phyloP scores from a whole-genome alignment of 768 basidiomycete species.

The Strobilomyces echinocephalus region DNA sequence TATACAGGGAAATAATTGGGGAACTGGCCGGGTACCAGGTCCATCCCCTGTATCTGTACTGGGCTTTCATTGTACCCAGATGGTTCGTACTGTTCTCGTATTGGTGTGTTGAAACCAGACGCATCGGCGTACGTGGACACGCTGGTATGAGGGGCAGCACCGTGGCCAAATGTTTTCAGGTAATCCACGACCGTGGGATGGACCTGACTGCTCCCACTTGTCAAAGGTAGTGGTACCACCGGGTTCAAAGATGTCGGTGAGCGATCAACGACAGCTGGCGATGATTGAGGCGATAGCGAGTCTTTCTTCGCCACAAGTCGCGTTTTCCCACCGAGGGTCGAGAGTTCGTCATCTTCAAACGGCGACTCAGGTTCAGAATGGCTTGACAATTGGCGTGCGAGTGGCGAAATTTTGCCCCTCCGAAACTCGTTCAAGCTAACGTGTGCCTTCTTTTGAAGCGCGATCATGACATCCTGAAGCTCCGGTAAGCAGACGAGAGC shows the following conservation, averaged over 20 bases:
- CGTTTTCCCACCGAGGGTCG: conserved; percentile 61
- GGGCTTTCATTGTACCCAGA: conserved; percentile 19
- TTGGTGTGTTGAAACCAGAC: conserved; percentile 23
- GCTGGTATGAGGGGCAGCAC: conserved; percentile 17
- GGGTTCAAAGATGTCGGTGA: conserved; percentile 72
- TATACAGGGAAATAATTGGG: conserved; percentile 76
- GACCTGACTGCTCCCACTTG: conserved; percentile 45
- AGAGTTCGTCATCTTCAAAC: conserved; percentile 55
- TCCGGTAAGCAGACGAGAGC: conserved; percentile 8
- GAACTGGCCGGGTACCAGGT: conserved; percentile 36
- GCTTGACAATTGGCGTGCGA: conserved; percentile 32
- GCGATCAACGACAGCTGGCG: conserved; percentile 42
- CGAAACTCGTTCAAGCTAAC: conserved; percentile 59
- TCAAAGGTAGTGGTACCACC: conserved; percentile 64
- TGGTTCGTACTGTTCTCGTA: conserved; percentile 23
- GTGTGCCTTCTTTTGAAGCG: conserved; percentile 62
- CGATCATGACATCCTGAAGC: conserved; percentile 56
- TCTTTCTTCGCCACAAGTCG: conserved; percentile 61
- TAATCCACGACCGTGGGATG: conserved; percentile 68
- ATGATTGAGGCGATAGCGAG: conserved; percentile 47
- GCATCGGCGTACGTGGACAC: conserved; percentile 23
- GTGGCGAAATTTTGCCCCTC: conserved; percentile 48
- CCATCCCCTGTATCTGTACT: conserved; percentile 28
- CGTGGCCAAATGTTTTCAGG: conserved; percentile 52
- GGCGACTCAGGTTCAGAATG: conserved; percentile 40